Conservation (phyloP, 2,329 filamentous ascomycete species). For the Arthrobotrys sinensis region DNA sequence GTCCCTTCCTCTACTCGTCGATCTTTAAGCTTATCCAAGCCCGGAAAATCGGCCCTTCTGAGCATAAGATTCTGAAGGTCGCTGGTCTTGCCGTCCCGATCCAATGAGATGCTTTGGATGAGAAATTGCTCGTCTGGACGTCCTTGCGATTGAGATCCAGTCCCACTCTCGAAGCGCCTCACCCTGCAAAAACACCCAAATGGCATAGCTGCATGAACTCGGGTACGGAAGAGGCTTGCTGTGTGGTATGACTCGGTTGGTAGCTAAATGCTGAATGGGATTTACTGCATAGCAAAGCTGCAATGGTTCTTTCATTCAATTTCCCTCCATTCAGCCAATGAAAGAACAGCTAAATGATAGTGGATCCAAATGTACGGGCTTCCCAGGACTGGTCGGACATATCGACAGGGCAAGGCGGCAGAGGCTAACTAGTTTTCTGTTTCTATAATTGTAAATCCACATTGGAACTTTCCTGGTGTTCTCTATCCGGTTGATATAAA, state of each 20-base stretch:
- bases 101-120: conserved; percentile 42
- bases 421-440: conserved; percentile 35
- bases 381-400: conserved; percentile 31
- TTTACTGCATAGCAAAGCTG: conserved; percentile 16
- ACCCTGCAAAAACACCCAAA: conserved; percentile 47
- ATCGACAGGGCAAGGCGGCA: conserved; percentile 50
- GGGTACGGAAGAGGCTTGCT: conserved; percentile 60
- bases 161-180: conserved; percentile 50
- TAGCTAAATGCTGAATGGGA: conserved; percentile 31
- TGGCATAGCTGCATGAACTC: conserved; percentile 45
- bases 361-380: conserved; percentile 36
- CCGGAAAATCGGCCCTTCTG: conserved; percentile 27
- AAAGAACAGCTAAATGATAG: conserved; percentile 11
- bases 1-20: conserved; percentile 12
- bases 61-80: background rate
- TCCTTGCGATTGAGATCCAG: conserved; percentile 17
- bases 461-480: conserved; percentile 2
- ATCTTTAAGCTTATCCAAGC: conserved; percentile 45
- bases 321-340: conserved; percentile 44
- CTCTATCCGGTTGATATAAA: conserved; percentile 50
- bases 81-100: conserved; percentile 23
- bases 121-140: conserved; percentile 1
- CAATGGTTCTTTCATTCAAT: conserved; percentile 30
- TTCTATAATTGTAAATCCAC: conserved; percentile 57
- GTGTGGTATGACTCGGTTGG: conserved; percentile 49